Conservation (phyloP, 768 basidiomycete species). For the Lactarius sp. region DNA sequence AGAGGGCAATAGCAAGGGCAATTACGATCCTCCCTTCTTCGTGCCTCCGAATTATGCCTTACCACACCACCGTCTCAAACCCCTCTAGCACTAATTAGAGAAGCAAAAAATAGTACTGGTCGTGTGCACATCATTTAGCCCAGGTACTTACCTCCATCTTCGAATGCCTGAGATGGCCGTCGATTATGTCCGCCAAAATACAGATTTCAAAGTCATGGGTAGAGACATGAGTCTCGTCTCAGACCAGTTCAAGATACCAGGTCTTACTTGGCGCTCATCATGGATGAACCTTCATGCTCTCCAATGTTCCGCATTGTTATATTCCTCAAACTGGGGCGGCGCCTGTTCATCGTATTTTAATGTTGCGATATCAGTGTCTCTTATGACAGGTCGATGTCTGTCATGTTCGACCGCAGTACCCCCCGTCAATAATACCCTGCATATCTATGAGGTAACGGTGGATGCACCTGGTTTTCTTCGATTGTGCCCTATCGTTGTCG, state of each 20-base stretch:
- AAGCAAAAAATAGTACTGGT: constrained; percentile 91
- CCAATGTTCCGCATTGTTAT: neutral
- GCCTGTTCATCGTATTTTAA: neutral
- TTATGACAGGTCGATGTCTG: neutral
- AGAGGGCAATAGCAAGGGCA: neutral
- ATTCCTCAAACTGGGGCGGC: neutral
- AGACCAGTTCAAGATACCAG: constrained; percentile 93
- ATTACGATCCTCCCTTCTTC: constrained; percentile 40
- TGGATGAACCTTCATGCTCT: constrained; percentile 58
- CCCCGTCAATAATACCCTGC: too few species aligned
- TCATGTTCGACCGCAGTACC: constrained; percentile 1
- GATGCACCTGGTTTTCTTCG: neutral
- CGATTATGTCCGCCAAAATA: constrained; percentile 90
- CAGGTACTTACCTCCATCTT: constrained; percentile 92
- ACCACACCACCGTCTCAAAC: constrained; percentile 57
- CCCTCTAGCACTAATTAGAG: constrained; percentile 50
- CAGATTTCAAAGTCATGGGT: constrained; percentile 88
- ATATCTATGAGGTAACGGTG: too few species aligned
- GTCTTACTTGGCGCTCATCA: constrained; percentile 79
- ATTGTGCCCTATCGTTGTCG: neutral
- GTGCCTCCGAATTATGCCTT: constrained; percentile 65
- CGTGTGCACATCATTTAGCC: constrained; percentile 97
- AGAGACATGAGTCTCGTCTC: constrained; percentile 96
- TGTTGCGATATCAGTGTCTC: neutral
- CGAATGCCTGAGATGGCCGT: constrained; percentile 99